A percentile compares a stretch with the other conserved stretches of the same genome.
These are phyloP conservation scores for Sicyos baderoa DNA, from an alignment of 306 rosid genomes.

Conservation along the genomic window DNA sequence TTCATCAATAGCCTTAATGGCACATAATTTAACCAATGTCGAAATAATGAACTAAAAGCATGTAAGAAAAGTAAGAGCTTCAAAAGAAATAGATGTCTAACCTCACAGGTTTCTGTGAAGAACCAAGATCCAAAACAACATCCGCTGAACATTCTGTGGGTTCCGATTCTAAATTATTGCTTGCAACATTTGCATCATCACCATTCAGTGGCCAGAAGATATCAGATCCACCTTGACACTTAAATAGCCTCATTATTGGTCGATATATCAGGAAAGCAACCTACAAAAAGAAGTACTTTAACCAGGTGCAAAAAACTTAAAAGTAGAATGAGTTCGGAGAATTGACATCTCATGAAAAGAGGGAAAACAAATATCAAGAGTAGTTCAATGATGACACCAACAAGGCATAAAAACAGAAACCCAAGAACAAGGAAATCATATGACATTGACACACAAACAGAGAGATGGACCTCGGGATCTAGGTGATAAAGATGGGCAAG, in stretches of 20 bases:
- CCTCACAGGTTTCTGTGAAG: constrained; percentile 51
- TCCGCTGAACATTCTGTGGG: constrained; percentile 35
- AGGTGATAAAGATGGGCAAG: constrained; percentile 84
- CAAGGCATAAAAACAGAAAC: neutral
- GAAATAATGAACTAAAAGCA: neutral
- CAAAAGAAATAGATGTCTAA: constrained; percentile 18
- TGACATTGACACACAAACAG: constrained; percentile 1
- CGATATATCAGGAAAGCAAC: constrained; percentile 96
- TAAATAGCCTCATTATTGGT: constrained; percentile 87
- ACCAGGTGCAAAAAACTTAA: neutral
- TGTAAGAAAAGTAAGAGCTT: neutral
- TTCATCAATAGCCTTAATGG: neutral
- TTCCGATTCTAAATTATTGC: constrained; percentile 49
- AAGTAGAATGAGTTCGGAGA: neutral
- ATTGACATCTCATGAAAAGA: neutral
- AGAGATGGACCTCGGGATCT: constrained; percentile 69
- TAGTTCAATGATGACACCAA: neutral
- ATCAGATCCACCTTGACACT: constrained; percentile 50
- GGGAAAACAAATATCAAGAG: neutral
- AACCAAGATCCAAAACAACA: constrained; percentile 66
- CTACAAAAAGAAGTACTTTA: constrained; percentile 26
- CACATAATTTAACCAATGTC: neutral
- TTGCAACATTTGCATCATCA: constrained; percentile 34
- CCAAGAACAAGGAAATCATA: neutral
- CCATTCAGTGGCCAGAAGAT: constrained; percentile 83